phyloP scores from a whole-genome alignment of 176 grass and related monocot genomes.

The Alopecurus myosuroides region DNA sequence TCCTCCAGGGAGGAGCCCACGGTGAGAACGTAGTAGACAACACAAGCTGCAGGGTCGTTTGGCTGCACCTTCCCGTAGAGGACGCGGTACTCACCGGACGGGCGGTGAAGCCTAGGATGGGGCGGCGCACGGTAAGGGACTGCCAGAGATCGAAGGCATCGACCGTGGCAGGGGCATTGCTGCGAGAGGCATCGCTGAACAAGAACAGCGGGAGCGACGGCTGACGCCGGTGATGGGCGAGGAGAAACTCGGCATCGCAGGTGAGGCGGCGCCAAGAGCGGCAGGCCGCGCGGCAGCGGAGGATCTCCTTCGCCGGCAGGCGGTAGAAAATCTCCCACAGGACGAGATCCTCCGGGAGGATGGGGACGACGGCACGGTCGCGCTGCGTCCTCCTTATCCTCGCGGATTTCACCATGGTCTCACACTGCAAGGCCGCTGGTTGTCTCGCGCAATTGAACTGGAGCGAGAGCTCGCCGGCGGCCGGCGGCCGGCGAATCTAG shows the following conservation, averaged over 20 bases:
- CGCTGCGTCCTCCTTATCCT: not conserved
- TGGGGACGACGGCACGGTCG: not conserved
- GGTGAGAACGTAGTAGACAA: not conserved
- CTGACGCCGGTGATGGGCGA: not conserved
- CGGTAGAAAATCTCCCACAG: not conserved
- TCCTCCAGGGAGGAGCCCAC: not conserved
- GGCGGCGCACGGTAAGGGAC: not conserved
- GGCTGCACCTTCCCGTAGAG: not conserved
- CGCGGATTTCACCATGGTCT: not conserved
- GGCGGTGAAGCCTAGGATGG: not conserved
- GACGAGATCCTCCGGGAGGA: not conserved
- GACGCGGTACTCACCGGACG: constrained; percentile 9
- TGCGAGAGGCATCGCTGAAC: not conserved
- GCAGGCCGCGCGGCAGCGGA: constrained; percentile 1
- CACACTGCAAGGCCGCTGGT: not conserved
- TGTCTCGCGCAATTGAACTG: not conserved
- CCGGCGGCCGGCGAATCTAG: not conserved
- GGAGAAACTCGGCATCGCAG: not conserved
- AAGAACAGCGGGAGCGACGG: constrained; percentile 8
- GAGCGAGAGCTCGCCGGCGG: not conserved
- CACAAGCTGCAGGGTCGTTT: accelerated
- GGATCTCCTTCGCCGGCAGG: not conserved
- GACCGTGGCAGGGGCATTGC: not conserved
- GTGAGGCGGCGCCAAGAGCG: not conserved
- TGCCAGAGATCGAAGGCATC: not conserved